phyloP scores from a whole-genome alignment of 805 yeast genomes.

The Wickerhamomyces chaumierensis region DNA sequence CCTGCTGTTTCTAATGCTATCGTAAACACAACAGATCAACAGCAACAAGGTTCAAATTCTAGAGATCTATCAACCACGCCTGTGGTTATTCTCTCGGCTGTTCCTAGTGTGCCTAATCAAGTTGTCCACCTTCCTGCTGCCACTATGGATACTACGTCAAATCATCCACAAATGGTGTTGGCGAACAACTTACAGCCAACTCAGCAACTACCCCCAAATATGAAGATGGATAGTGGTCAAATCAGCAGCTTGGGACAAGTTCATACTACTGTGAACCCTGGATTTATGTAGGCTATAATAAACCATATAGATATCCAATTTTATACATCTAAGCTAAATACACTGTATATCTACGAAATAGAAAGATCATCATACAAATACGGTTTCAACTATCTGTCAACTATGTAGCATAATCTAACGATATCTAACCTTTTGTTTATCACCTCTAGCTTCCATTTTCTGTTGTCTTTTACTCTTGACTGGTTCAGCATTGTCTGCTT shows the following conservation, averaged over 20 bases:
- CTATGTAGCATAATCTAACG: too few species aligned
- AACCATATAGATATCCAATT: too few species aligned
- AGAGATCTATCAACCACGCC: not conserved
- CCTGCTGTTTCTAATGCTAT: not conserved
- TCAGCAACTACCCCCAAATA: not conserved
- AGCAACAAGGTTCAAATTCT: not conserved
- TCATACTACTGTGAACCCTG: too few species aligned
- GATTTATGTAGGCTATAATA: too few species aligned
- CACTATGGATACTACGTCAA: too few species aligned
- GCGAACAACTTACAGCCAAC: too few species aligned
- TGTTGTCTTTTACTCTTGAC: slow-evolving; percentile 29
- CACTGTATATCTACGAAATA: too few species aligned
- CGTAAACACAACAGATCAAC: not conserved
- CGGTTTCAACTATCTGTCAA: too few species aligned
- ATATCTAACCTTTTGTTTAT: slow-evolving; percentile 24
- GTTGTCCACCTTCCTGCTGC: not conserved
- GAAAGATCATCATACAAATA: too few species aligned
- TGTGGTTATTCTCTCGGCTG: not conserved
- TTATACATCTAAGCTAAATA: too few species aligned
- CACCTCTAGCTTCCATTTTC: slow-evolving; percentile 29
- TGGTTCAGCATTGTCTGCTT: slow-evolving; percentile 4
- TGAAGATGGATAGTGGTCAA: not conserved
- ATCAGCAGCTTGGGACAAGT: not conserved
- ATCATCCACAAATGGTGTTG: not conserved
- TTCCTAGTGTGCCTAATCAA: not conserved